These are phyloP conservation scores for Vaccinium macrocarpon DNA, from an alignment of 148 eudicot genomes.

Conservation along the genomic window DNA sequence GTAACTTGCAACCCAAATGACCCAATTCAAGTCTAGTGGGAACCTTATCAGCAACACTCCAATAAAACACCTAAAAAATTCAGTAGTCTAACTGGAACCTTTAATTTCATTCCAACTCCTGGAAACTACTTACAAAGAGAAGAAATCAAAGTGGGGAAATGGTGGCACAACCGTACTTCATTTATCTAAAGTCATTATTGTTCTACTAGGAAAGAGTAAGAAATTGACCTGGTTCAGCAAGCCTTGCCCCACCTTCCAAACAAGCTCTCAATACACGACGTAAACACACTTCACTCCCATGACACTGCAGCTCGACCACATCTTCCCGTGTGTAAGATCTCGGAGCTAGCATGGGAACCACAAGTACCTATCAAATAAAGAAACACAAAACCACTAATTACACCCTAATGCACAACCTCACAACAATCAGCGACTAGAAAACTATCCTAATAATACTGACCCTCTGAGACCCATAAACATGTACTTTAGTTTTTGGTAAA, in stretches of 20 bases:
- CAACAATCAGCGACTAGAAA: not conserved
- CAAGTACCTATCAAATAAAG: slow-evolving; percentile 54
- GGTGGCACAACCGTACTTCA: not conserved
- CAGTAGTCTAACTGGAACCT: not conserved
- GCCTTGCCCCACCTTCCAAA: slow-evolving; percentile 89
- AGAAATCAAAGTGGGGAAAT: not conserved
- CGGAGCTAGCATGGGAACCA: slow-evolving; percentile 92
- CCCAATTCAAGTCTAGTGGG: not conserved
- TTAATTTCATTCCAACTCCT: not conserved
- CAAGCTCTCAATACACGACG: slow-evolving; percentile 88
- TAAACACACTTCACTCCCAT: slow-evolving; percentile 93
- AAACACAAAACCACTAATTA: not conserved
- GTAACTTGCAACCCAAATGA: not conserved
- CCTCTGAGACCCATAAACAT: not conserved
- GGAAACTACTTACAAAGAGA: not conserved
- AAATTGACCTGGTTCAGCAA: slow-evolving; percentile 85
- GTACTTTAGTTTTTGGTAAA: too few species aligned
- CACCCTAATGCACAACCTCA: not conserved
- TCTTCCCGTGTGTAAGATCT: slow-evolving; percentile 98
- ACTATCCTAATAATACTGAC: not conserved
- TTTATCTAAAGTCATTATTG: not conserved
- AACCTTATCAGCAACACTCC: not conserved
- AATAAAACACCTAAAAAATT: not conserved
- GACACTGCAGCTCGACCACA: slow-evolving; percentile 97
- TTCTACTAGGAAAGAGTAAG: not conserved